Percentiles rank a stretch among this genome's conserved stretches.
Conservation (phyloP, 768 basidiomycete species). For the Saitozyma podzolica region DNA sequence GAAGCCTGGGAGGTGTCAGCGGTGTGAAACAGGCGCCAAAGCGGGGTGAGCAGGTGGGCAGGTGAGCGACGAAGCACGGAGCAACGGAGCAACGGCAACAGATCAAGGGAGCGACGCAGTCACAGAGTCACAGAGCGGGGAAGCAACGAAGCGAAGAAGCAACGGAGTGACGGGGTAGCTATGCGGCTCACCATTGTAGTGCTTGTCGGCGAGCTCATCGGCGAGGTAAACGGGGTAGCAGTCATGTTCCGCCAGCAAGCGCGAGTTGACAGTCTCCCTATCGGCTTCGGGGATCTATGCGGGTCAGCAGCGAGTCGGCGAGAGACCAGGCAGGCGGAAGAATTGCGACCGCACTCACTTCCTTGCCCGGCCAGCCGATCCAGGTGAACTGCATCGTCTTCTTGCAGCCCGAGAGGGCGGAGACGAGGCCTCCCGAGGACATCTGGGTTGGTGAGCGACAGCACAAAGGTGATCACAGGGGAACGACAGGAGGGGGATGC, state of each 20-base stretch:
- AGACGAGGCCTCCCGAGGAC: constrained; percentile 97
- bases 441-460: constrained; percentile 58
- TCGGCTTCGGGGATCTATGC: constrained; percentile 92
- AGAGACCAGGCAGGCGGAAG: not conserved
- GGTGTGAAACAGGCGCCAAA: not conserved
- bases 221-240: constrained; percentile 98
- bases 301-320: constrained; percentile 2
- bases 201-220: constrained; percentile 95
- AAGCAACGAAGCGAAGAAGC: not conserved
- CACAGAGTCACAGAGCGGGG: not conserved
- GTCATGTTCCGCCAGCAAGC: constrained; percentile 89
- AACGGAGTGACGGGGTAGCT: not conserved
- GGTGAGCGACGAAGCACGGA: not conserved
- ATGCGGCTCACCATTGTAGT: constrained; percentile 58
- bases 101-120: too few species aligned
- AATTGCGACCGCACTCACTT: constrained; percentile 33
- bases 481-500: too few species aligned
- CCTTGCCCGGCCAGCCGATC: constrained; percentile 84
- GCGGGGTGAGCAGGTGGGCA: constrained; percentile 43
- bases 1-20: constrained; percentile 60
- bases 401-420: constrained; percentile 95
- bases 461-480: not conserved
- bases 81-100: too few species aligned
- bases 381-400: constrained; percentile 97
- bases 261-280: constrained; percentile 83